Evolutionary conservation across 2,329 filamentous ascomycete species (phyloP), one percentile per base, ranked within the genome.

Genomic region (Beauveria scarabaeidicola): DNA sequence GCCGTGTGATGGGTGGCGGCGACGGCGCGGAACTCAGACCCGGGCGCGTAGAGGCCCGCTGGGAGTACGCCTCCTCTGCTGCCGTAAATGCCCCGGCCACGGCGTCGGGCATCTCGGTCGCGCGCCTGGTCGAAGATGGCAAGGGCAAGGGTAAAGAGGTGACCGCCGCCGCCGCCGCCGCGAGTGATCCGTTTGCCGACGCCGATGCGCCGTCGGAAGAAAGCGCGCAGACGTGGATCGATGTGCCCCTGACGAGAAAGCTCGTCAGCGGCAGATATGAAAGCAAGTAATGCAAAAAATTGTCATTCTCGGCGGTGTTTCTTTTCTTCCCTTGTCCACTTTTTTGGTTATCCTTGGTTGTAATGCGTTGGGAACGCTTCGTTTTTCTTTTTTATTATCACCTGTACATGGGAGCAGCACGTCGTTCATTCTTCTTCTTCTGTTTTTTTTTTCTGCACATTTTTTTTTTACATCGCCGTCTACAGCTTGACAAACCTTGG

Each of bases 11-110:
- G 66, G 77, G 81, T 10, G 80, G 87, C 25, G 90, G 89, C 0
- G 87, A 92, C 38, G 84, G 83, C 25, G 79, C 84, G 55, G 84
- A 84, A 66, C 86, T 89, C 0, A 85, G 84, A 63, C 83, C 89
- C 5, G 91, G 91, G 0, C 85, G 84, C 58, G 81, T 95, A 9
- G 93, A 99, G 71, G 90, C 90, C 0, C 80, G 87, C 59, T 97
- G 92, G 85, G 91, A 96, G 70, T 75, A 78, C 61, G 60, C 69
- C 0, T 80, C 77, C 2, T 77, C 71, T 10, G 70, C 40, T 1
- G 63, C 69, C 8, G 73, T 11, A 36, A 36, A 36, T 15, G 32
- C 32, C 5, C 32, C 32, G 32, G 32, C 67, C 3, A 66, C 82
- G 1, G 72, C 63, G 0, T 88, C 84, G 64, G 85, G 85, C 10